Evolutionary conservation across 257 asterid species (phyloP), one percentile per base, ranked within the genome.

Genomic region (Penstemon barbatus): DNA sequence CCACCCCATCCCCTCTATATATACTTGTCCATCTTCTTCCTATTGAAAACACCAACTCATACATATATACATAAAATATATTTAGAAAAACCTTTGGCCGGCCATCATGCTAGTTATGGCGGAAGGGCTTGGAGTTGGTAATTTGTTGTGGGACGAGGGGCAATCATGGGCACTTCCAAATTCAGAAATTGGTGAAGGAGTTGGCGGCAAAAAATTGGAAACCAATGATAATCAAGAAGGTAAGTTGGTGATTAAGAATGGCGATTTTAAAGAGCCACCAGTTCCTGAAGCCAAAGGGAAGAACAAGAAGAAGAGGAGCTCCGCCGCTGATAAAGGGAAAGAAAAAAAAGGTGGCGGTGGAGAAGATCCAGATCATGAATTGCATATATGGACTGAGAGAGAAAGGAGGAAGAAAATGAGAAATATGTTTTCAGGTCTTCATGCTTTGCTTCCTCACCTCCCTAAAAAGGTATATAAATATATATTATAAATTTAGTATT

Each of bases 321-420:
- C 33, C 33, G 4, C 64, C 9, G 55, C 13, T 0, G 69, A 10
- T 18, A 6, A 11, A n/a, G 57, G 36, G 54, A 5, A 57, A 11
- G 42, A 69, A 69, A 54, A 71, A 19, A 44, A 68, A 25, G 33
- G 33, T 25, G 67, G 52, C 4, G 72, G 73, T 44, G 87, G 71
- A 4, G 83, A 75, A 60, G 33, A 25, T 25, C 57, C 80, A 0
- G 95, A 88, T 54, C 91, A 86, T 48, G 93, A 86, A 78, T 13
- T 83, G 77, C 97, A 86, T 52, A 86, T 81, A 74, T 82, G 83
- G 89, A 92, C 95, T 0, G 95, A 90, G 75, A 90, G 97, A 63
- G 95, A 90, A 67, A 84, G 96, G 68, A 88, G 97, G 71, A 92
- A 90, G 78, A 92, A 84, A 88, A 92, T 92, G 97, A 77, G 91